These are phyloP conservation scores for Dipteronia sinensis DNA, from an alignment of 345 rosid genomes.

Conservation along the genomic window DNA sequence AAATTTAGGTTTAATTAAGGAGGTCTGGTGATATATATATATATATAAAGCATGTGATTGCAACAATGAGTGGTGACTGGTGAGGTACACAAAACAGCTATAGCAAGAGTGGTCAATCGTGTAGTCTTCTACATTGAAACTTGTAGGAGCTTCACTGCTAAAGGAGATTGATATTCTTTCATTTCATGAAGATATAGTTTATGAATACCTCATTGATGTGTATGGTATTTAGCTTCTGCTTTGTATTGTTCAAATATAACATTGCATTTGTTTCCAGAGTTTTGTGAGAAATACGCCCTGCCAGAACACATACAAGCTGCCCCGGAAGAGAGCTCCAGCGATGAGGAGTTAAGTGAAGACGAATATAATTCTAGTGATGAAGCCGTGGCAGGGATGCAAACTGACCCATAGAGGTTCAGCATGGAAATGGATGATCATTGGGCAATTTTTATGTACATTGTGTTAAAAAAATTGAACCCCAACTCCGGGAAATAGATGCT, in stretches of 20 bases:
- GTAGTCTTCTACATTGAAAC: background rate
- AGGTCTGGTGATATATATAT: too few relatives aligned
- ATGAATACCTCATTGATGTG: too few relatives aligned
- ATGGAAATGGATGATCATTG: background rate
- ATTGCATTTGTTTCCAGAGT: slow-evolving; percentile 36
- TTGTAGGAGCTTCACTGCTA: background rate
- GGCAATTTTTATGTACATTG: slow-evolving; percentile 24
- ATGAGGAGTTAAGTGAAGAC: slow-evolving; percentile 55
- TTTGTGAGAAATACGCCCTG: slow-evolving; percentile 63
- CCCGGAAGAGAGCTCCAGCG: slow-evolving; percentile 45
- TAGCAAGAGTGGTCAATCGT: background rate
- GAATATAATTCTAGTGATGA: slow-evolving; percentile 50
- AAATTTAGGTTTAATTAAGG: too few relatives aligned
- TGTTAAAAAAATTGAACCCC: slow-evolving; percentile 1
- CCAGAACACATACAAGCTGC: slow-evolving; percentile 47
- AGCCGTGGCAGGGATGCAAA: slow-evolving; percentile 45
- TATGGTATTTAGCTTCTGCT: background rate
- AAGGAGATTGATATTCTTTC: background rate
- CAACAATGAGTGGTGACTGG: too few relatives aligned
- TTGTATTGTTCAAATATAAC: background rate
- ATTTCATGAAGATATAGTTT: background rate
- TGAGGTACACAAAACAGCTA: too few relatives aligned
- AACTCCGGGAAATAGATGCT: background rate
- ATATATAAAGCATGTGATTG: too few relatives aligned
- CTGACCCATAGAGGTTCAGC: slow-evolving; percentile 42